Evolutionary conservation across 345 rosid species (phyloP), one percentile per base, ranked within the genome.

Genomic region (Moricandia arvensis): DNA sequence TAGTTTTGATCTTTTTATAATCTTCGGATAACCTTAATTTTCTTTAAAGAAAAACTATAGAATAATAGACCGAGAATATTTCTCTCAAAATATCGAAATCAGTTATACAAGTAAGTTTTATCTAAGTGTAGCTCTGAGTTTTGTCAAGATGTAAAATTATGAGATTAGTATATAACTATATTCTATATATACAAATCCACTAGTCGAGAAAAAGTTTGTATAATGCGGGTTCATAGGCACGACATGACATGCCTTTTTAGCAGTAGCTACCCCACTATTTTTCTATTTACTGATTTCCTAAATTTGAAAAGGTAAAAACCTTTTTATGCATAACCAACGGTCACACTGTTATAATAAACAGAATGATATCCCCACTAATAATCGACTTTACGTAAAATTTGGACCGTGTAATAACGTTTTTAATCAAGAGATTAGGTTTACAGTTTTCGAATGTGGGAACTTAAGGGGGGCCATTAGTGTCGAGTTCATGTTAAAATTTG

Each of bases 151-250:
- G 53, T 45, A 45, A 45, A 45, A 45, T 45, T 45, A 13, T 43
- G 49, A 2, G 13, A 13, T 38, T 38, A 12, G 49, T 43, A 13
- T 12, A 43, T 12, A 41, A 41, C n/a, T 41, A 30, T 30, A 41
- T 41, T 41, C 47, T 41, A 12, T 41, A 43, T 43, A 45, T 49
- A 26, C 33, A 57, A 57, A 53, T 62, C 64, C 75, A 76, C 74
- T 62, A 53, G 65, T 55, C 18, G 30, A 7, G 31, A 59, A 43
- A 17, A 51, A 55, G 2, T 63, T 76, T 76, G n/a, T 7, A 69
- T 77, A 58, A 77, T 77, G 80, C 72, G 75, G 58, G 71, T 64
- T 30, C 43, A 57, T 71, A 77, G 76, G 80, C 71, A 43, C 53
- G 76, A 71, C 57, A 65, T 58, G 63, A 61, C 69, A 72, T 58